Conservation (phyloP, 1,284 basidiomycete species). For the Lentinus polychrous region DNA sequence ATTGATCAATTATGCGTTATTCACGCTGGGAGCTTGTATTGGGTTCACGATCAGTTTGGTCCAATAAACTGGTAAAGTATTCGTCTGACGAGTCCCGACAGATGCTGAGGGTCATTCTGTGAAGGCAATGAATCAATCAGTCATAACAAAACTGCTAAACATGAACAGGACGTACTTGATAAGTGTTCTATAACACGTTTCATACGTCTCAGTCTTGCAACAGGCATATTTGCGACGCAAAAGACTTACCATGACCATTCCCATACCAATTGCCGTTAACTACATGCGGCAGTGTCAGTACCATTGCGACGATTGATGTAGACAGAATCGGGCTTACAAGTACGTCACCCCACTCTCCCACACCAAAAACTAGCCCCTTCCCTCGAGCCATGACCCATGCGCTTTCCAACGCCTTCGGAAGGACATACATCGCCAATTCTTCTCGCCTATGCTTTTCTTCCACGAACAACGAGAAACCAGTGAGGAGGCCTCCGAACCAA, state of each 20-base stretch:
- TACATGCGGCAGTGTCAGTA: conserved; percentile 12
- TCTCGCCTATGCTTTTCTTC: conserved; percentile 75
- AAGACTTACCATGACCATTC: conserved; percentile 74
- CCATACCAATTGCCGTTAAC: conserved; percentile 69
- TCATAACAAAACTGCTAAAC: background rate
- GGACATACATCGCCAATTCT: conserved; percentile 89
- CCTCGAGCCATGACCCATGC: conserved; percentile 75
- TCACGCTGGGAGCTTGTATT: no score
- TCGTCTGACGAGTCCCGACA: conserved; percentile 81
- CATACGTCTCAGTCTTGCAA: background rate
- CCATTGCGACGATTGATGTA: background rate
- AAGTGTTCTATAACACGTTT: conserved; percentile 1
- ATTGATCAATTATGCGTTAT: no score
- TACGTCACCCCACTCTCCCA: conserved; percentile 60
- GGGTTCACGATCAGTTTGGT: conserved; percentile 70
- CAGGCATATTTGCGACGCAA: background rate
- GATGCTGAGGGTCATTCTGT: conserved; percentile 83
- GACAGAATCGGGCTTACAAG: conserved; percentile 34
- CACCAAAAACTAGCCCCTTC: conserved; percentile 67
- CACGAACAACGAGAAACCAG: conserved; percentile 75
- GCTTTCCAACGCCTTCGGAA: conserved; percentile 82
- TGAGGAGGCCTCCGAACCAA: conserved; percentile 67
- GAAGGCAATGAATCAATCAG: conserved; percentile 13
- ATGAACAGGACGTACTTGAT: background rate
- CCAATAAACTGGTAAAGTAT: conserved; percentile 92